Percentiles rank a stretch among this genome's conserved stretches.
Conservation (phyloP, 2,329 filamentous ascomycete species). For the Pezicula radicicola region DNA sequence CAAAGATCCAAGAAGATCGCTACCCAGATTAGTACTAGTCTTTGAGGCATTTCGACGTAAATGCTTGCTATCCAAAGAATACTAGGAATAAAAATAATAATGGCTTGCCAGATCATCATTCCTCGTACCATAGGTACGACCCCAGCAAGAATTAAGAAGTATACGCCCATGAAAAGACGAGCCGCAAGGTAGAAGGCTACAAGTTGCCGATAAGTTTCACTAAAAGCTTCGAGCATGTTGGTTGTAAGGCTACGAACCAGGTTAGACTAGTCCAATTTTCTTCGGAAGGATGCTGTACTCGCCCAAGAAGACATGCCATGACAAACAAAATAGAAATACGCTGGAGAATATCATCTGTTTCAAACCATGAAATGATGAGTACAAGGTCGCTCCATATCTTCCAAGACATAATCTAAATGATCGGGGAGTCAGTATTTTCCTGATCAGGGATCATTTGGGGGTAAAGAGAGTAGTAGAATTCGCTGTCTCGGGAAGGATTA, state of each 20-base stretch:
- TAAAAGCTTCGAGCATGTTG: slow-evolving; percentile 57
- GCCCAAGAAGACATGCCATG: slow-evolving; percentile 58
- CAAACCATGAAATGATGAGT: slow-evolving; percentile 56
- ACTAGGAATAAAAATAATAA: slow-evolving; percentile 42
- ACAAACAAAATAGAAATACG: slow-evolving; percentile 56
- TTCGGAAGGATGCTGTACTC: slow-evolving; percentile 8
- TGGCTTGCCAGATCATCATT: slow-evolving; percentile 48
- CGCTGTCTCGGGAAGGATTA: too few relatives aligned
- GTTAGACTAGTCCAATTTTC: slow-evolving; percentile 1
- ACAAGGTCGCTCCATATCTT: slow-evolving; percentile 62
- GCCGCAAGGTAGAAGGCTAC: slow-evolving; percentile 60
- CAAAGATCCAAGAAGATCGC: slow-evolving; percentile 53
- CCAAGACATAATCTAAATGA: slow-evolving; percentile 52
- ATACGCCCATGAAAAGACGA: slow-evolving; percentile 48
- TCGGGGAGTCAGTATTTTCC: too few relatives aligned
- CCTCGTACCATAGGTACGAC: slow-evolving; percentile 55
- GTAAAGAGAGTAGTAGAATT: too few relatives aligned
- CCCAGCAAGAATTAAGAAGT: slow-evolving; percentile 43
- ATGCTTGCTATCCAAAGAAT: slow-evolving; percentile 60
- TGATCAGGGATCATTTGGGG: too few relatives aligned
- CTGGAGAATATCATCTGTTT: slow-evolving; percentile 58
- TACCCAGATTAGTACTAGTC: slow-evolving; percentile 53
- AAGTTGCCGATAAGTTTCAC: slow-evolving; percentile 54
- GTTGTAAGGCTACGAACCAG: slow-evolving; percentile 47
- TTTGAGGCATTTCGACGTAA: slow-evolving; percentile 50